Conservation (phyloP, 108 stramenopile genomes). For the Cyclotella choctawhatcheeana region DNA sequence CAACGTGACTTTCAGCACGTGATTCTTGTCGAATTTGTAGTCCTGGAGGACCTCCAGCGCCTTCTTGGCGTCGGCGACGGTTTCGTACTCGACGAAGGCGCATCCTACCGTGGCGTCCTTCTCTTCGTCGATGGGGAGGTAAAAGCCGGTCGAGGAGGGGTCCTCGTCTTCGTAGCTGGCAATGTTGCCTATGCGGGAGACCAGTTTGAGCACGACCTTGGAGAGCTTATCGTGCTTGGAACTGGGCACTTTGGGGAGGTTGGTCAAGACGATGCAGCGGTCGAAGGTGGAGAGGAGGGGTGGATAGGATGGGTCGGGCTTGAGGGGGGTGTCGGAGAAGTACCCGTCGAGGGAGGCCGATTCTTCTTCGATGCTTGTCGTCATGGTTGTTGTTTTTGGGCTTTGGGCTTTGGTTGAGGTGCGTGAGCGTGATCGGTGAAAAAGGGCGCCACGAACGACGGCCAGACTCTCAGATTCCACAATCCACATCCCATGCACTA, state of each 20-base stretch:
- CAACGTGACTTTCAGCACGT: slow-evolving; percentile 70
- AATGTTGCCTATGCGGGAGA: slow-evolving; percentile 69
- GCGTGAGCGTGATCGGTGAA: no score
- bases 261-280: slow-evolving; percentile 77
- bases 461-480: no score
- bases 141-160: slow-evolving; percentile 41
- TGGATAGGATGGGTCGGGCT: slow-evolving; percentile 77
- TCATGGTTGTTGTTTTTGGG: not conserved
- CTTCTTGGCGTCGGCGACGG: slow-evolving; percentile 88
- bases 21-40: slow-evolving; percentile 95
- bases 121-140: slow-evolving; percentile 70
- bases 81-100: slow-evolving; percentile 90
- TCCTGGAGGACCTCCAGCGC: slow-evolving; percentile 92
- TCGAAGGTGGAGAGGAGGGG: slow-evolving; percentile 73
- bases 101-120: slow-evolving; percentile 82
- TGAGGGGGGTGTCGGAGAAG: slow-evolving; percentile 82
- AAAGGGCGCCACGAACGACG: no score
- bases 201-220: slow-evolving; percentile 77
- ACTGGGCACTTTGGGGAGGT: slow-evolving; percentile 81
- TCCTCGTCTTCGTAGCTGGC: slow-evolving; percentile 56
- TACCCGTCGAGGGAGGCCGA: slow-evolving; percentile 85
- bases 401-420: not conserved
- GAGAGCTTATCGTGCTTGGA: slow-evolving; percentile 81
- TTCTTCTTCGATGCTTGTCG: slow-evolving; percentile 50
- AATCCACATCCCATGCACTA: no score